Evolutionary conservation across 2,329 filamentous ascomycete genomes (phyloP).

Genomic region (Colletotrichum cordylinicola): DNA sequence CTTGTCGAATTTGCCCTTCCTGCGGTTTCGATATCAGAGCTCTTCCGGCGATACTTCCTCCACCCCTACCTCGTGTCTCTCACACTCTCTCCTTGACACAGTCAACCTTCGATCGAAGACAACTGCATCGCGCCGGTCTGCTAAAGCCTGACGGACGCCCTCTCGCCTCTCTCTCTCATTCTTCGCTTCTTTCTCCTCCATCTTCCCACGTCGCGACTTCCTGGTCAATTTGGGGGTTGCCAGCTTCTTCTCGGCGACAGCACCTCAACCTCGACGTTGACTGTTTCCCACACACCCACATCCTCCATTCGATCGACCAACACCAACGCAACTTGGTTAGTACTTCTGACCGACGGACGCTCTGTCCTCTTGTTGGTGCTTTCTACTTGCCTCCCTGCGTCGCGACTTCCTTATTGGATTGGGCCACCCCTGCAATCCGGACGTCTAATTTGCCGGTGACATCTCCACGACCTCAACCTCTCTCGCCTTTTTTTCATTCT

Average conservation of each 20-base stretch:
- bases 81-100: background rate
- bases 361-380: background rate
- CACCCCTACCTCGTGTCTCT: background rate
- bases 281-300: background rate
- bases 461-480: background rate
- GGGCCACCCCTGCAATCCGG: background rate
- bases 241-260: background rate
- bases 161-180: background rate
- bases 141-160: background rate
- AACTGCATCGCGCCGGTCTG: background rate
- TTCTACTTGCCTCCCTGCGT: no score
- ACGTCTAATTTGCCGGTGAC: background rate
- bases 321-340: background rate
- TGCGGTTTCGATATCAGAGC: background rate
- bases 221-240: background rate
- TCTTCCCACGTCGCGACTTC: background rate
- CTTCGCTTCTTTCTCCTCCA: background rate
- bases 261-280: background rate
- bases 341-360: background rate
- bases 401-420: background rate
- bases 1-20: background rate
- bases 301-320: fast-evolving
- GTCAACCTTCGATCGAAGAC: fast-evolving
- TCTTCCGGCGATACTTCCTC: background rate
- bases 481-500: background rate